A percentile compares a stretch with the other conserved stretches of the same genome.
Conservation (phyloP, 192 early-diverging fungal genomes). For the Gonapodya prolifera region DNA sequence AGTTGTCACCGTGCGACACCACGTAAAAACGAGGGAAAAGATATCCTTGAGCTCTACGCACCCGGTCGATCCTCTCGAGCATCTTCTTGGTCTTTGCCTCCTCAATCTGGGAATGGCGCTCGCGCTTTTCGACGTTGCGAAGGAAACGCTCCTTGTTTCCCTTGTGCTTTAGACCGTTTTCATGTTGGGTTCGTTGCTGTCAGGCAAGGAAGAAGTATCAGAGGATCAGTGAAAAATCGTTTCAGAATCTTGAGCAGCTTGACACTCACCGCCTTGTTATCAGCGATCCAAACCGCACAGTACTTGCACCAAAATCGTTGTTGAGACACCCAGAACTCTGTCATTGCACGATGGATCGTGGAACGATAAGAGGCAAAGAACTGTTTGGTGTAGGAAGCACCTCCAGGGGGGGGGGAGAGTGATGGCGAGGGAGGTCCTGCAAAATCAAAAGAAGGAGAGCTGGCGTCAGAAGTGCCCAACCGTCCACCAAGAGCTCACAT, state of each 20-base stretch:
- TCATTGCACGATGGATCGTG: background rate
- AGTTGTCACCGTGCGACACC: no score
- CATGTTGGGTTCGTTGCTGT: constrained; percentile 32
- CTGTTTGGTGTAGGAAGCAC: no score
- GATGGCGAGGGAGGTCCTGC: no score
- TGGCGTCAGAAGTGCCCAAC: no score
- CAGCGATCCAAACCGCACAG: background rate
- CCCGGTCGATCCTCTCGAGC: constrained; percentile 39
- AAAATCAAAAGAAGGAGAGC: no score
- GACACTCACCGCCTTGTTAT: background rate
- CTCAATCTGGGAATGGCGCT: constrained; percentile 33
- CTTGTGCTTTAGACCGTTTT: constrained; percentile 67
- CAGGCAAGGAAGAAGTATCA: background rate
- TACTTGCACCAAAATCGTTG: background rate
- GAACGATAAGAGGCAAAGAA: no score
- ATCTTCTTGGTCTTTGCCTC: constrained; percentile 44
- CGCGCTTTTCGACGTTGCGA: constrained; percentile 44
- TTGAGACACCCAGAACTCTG: background rate
- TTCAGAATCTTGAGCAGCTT: background rate
- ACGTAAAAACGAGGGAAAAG: no score
- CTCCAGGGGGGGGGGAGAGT: no score
- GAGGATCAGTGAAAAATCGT: background rate
- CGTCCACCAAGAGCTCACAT: no score
- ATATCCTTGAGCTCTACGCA: no score
- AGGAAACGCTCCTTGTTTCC: constrained; percentile 67